Conservation (phyloP, 1,284 basidiomycete species). For the Athelia psychrophila region DNA sequence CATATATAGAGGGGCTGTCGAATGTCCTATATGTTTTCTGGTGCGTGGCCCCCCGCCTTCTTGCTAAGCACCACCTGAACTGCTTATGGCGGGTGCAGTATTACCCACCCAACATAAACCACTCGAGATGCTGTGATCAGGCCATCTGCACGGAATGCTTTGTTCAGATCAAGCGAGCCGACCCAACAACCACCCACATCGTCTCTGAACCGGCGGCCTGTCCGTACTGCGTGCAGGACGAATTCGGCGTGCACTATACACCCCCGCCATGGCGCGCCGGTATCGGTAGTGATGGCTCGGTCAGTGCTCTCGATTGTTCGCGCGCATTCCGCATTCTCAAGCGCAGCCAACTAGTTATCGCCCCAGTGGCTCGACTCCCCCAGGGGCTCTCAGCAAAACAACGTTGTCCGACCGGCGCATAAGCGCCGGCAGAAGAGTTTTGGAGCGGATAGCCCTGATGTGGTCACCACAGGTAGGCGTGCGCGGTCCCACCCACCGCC, state of each 20-base stretch:
- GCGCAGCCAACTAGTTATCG: constrained; percentile 13
- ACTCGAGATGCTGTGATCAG: constrained; percentile 96
- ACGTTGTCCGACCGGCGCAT: constrained; percentile 42
- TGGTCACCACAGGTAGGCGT: constrained; percentile 82
- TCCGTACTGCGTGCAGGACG: constrained; percentile 95
- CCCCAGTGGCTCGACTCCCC: constrained; percentile 51
- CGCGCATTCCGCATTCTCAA: constrained; percentile 6
- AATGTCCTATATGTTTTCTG: constrained; percentile 99
- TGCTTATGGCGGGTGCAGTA: constrained; percentile 50
- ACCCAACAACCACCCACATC: constrained; percentile 90
- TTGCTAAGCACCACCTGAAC: constrained; percentile 20
- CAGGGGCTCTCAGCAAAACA: constrained; percentile 35
- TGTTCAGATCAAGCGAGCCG: constrained; percentile 96
- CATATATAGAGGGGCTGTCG: constrained; percentile 83
- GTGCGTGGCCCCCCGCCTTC: constrained; percentile 49
- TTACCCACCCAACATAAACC: constrained; percentile 95
- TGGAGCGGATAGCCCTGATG: constrained; percentile 75
- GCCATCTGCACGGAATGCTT: constrained; percentile 99
- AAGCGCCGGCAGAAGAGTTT: constrained; percentile 79
- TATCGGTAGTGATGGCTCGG: constrained; percentile 66
- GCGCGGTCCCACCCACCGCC: background rate
- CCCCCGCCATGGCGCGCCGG: constrained; percentile 80
- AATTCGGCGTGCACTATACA: constrained; percentile 92
- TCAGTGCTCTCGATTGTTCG: constrained; percentile 31
- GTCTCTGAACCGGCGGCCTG: constrained; percentile 94